Base-by-base conservation (phyloP, 148 eudicot species). In the Drosera capensis region DNA sequence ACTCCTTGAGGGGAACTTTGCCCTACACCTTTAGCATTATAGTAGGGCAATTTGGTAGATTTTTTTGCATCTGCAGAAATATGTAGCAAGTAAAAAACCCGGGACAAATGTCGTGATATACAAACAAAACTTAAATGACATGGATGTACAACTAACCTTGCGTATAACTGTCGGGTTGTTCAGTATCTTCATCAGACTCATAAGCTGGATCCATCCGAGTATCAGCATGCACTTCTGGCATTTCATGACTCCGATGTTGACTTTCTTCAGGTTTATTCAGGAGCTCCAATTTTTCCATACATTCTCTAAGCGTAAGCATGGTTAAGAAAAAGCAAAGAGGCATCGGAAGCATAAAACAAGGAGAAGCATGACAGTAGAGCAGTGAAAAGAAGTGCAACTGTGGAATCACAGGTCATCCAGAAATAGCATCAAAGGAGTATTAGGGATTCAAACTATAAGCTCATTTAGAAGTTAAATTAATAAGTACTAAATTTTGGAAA, bases 161-260 rank as follows among this genome's bases (percentile, higher is more conserved):
- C 54, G 63, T 78, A 53, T 63, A 56, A 19, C 39, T 56, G 50
- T 53, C 68, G 45, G 58, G 51, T 37, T 55, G 67, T 49, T 62
- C 80, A 58, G 56, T 52, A 67, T 80, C 93, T 46, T 82, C 82
- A 49, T 92, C 99, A 39, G 88, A 80, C 24, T 78, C 93, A 54
- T 71, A 76, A 60, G 66, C 61, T 14, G 95, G 95, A 60, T 74
- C 74, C 95, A 90, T 80, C 45, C 70, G 75, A 35, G 95, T 87
- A 75, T 90, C 95, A 21, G 78, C 69, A 57, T 74, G 94, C 20
- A 92, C 76, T 47, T 78, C 88, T 29, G 78, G 95, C 50, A 75
- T 58, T 60, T 76, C 83, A 49, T 52, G 40, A 20, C 75, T 59
- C 64, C 86, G 71, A 19, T 94, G 82, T 25, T 55, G 75, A 41